These are phyloP conservation scores for Rhizophora mangle DNA, from an alignment of 345 rosid genomes.

Conservation along the genomic window DNA sequence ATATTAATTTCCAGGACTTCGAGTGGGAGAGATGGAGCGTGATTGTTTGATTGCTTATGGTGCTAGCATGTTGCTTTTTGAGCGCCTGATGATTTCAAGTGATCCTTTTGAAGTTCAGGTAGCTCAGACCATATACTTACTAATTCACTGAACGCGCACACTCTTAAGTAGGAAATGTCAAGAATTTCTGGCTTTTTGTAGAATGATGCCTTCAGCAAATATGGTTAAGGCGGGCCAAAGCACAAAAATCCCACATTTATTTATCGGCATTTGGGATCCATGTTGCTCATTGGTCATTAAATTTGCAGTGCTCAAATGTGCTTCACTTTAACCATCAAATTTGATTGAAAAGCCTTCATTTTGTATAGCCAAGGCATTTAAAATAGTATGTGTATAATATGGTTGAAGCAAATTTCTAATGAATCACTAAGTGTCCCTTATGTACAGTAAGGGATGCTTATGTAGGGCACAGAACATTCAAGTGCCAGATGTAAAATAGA, in stretches of 20 bases:
- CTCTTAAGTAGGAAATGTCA: no score
- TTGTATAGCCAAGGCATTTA: not conserved
- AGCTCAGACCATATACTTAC: constrained; percentile 9
- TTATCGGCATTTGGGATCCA: not conserved
- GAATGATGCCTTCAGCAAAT: no score
- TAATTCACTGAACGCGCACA: not conserved
- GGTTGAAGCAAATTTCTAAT: no score
- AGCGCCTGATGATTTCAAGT: constrained; percentile 90
- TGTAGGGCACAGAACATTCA: no score
- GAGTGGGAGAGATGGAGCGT: constrained; percentile 99
- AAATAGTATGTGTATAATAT: not conserved
- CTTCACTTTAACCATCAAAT: not conserved
- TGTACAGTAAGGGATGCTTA: no score
- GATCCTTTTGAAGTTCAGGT: constrained; percentile 98
- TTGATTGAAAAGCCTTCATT: not conserved
- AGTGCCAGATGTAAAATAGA: no score
- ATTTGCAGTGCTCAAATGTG: no score
- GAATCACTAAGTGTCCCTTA: no score
- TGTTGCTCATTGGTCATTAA: not conserved
- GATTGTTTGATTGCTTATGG: constrained; percentile 97
- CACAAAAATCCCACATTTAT: no score
- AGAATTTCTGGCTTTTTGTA: no score
- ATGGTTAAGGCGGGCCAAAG: no score
- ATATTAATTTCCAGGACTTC: constrained; percentile 48
- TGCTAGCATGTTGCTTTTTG: constrained; percentile 83